Base-by-base conservation (phyloP, 2,329 filamentous ascomycete species). In the Penicillium hordei region DNA sequence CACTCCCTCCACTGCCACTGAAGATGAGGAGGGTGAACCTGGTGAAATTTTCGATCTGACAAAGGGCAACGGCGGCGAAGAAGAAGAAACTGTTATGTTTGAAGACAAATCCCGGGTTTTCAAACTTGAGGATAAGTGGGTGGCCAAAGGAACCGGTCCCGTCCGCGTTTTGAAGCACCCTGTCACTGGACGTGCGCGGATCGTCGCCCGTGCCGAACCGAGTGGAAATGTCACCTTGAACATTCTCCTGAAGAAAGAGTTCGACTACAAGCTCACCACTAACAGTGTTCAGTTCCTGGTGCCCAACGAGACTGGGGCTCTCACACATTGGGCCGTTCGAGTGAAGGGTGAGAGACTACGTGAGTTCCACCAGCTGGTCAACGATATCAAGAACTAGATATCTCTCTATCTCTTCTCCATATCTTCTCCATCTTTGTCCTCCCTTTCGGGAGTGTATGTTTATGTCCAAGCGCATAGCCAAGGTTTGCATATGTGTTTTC, bases 161-260 rank as follows among this genome's bases (percentile, higher is more conserved):
- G 77, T 93, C 52, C 87, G 89, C 39, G 71, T 96, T 15, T 79
- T 95, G 60, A 88, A 89, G 74, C 83, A 93, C 77, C 89, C 90
- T 71, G 81, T 82, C 17, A 90, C 86, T 0, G 85, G 83, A 21
- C 81, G 82, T 29, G 83, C 87, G 4, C 85, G 91, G 40, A 77
- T 94, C 45, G 76, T 95, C 21, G 76, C 93, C 60, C 86, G 91
- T 49, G 85, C 85, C n/a, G 89, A 92, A 62, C 89, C 90, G 0
- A 83, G 86, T 61, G 91, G 91, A 17, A 84, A 88, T 39, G 79
- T 93, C 46, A 83, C 89, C 4, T 77, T 95, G 67, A 95, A 95
- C 76, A 84, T 87, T 65, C 74, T 80, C 21, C 73, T 93, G 48
- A 74, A 90, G 34, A 77, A 84, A 2, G 78, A 81, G n/a, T 75